These are phyloP conservation scores for Lunularia cruciata DNA, from an alignment of 225 moss, liverwort and hornwort genomes.

Conservation along the genomic window DNA sequence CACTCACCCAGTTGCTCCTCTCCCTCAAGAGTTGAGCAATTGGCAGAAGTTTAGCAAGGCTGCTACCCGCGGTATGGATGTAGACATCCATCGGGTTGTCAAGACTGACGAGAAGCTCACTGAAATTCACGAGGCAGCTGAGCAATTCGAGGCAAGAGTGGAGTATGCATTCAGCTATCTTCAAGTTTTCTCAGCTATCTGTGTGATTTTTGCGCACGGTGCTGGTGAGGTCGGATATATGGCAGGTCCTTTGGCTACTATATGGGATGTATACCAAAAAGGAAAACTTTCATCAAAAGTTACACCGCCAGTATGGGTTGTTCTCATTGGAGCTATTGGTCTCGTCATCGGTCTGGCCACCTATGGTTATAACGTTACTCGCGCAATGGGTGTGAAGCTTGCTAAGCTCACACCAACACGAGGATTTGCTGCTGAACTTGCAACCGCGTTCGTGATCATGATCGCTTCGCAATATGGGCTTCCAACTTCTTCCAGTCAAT, in stretches of 20 bases:
- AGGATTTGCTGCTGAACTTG: conserved; percentile 73
- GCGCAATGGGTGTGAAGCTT: conserved; percentile 70
- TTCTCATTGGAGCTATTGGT: conserved; percentile 59
- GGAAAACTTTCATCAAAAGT: conserved; percentile 47
- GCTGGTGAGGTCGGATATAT: conserved; percentile 73
- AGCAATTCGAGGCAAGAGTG: conserved; percentile 61
- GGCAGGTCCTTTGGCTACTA: conserved; percentile 69
- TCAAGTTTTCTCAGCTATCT: conserved; percentile 71
- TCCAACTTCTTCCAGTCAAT: conserved; percentile 63
- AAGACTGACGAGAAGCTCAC: conserved; percentile 52
- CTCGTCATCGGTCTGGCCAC: conserved; percentile 40
- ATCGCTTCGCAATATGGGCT: conserved; percentile 66
- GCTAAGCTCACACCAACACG: conserved; percentile 69
- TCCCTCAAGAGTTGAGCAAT: background rate
- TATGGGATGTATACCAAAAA: conserved; percentile 59
- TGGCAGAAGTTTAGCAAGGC: conserved; percentile 43
- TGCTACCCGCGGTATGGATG: conserved; percentile 68
- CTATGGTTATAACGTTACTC: conserved; percentile 70
- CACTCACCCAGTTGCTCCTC: background rate
- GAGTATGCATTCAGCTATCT: conserved; percentile 69
- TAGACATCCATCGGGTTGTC: conserved; percentile 60
- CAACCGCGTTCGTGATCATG: conserved; percentile 73
- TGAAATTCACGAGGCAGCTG: conserved; percentile 60
- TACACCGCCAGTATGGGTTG: conserved; percentile 56
- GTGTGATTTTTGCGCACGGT: conserved; percentile 70